phyloP scores from a whole-genome alignment of 768 basidiomycete species.

The Lentinula guzmanii region DNA sequence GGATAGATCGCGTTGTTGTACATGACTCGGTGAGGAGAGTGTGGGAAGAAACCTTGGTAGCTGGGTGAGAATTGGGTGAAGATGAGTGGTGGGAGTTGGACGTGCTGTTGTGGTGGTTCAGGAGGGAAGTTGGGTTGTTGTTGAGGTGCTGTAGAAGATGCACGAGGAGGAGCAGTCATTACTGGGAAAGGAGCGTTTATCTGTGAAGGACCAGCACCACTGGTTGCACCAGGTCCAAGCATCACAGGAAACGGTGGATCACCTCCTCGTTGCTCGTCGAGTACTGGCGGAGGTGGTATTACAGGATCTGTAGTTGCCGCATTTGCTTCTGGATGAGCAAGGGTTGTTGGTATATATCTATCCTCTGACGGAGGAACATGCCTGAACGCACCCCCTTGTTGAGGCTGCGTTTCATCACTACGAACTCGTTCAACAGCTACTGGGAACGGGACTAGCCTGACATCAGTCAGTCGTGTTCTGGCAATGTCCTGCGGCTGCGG shows the following conservation, averaged over 20 bases:
- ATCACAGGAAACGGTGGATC: background rate
- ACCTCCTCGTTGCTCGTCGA: background rate
- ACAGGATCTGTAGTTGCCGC: background rate
- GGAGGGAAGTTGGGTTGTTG: background rate
- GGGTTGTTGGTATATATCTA: slow-evolving; percentile 5
- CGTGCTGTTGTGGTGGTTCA: background rate
- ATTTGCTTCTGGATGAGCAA: background rate
- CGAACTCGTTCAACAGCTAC: background rate
- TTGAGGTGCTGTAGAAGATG: background rate
- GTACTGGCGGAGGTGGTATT: background rate
- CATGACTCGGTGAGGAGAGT: slow-evolving; percentile 57
- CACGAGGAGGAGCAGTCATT: slow-evolving; percentile 6
- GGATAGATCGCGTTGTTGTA: slow-evolving; percentile 54
- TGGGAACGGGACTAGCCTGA: slow-evolving; percentile 4
- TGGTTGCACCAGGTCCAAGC: background rate
- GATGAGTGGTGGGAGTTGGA: slow-evolving; percentile 21
- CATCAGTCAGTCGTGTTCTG: background rate
- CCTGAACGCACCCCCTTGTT: background rate
- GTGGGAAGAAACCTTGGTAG: slow-evolving; percentile 52
- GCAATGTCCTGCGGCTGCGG: slow-evolving; percentile 8
- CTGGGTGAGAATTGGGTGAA: slow-evolving; percentile 34
- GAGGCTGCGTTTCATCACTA: slow-evolving; percentile 2
- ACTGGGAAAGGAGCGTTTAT: background rate
- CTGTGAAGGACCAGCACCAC: background rate
- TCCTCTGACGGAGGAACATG: slow-evolving; percentile 15